These are phyloP conservation scores for Lachnellula arida DNA, from an alignment of 2,329 filamentous ascomycete genomes.

Conservation along the genomic window DNA sequence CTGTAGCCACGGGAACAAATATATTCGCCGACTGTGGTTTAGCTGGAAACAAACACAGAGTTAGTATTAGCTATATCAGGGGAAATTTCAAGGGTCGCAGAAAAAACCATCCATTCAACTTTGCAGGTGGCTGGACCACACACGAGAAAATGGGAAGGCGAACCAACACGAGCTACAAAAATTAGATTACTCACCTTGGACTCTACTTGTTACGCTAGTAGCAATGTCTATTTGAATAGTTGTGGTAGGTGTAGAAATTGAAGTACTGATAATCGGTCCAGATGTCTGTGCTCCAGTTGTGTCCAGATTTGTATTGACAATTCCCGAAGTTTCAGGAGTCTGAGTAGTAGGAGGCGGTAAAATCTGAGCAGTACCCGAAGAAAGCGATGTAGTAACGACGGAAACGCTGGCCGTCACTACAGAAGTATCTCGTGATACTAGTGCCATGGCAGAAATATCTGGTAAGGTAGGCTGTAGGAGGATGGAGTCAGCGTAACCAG, in stretches of 20 bases:
- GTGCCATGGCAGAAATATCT: not conserved
- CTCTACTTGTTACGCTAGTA: not conserved
- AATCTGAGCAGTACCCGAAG: slow-evolving; percentile 34
- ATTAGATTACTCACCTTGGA: not conserved
- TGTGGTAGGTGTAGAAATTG: slow-evolving; percentile 16
- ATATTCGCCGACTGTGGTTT: slow-evolving; percentile 38
- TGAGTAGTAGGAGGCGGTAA: slow-evolving; percentile 28
- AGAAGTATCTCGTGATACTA: slow-evolving; percentile 14
- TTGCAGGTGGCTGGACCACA: no score
- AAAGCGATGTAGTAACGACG: slow-evolving; percentile 31
- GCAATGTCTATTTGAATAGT: slow-evolving; percentile 4
- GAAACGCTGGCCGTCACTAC: slow-evolving; percentile 22
- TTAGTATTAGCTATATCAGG: not conserved
- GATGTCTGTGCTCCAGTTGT: slow-evolving; percentile 24
- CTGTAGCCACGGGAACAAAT: slow-evolving; percentile 53
- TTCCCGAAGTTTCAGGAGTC: slow-evolving; percentile 33
- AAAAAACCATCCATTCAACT: no score
- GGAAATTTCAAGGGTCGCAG: no score
- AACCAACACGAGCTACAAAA: not conserved
- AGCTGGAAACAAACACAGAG: not conserved
- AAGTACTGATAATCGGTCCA: slow-evolving; percentile 21
- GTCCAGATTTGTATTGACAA: slow-evolving; percentile 30
- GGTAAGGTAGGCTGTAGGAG: not conserved
- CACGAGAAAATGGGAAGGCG: no score
- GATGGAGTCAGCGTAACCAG: not conserved